Evolutionary conservation across 257 asterid genomes (phyloP).

Genomic region (Mentha longifolia): DNA sequence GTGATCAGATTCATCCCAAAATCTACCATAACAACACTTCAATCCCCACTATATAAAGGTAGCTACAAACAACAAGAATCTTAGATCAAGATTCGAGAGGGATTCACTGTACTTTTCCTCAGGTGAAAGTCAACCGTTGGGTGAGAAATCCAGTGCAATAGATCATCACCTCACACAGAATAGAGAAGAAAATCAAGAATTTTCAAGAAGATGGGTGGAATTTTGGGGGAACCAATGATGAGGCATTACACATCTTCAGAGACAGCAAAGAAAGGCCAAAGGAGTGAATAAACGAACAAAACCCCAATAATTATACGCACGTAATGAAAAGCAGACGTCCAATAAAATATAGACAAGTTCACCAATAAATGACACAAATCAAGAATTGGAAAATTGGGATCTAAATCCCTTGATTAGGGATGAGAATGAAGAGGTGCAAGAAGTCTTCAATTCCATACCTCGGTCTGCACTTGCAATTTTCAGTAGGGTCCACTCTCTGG

Average conservation of each 20-base stretch:
- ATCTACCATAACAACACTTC: conserved; percentile 53
- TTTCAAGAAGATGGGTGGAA: conserved; percentile 8
- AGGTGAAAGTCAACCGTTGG: conserved; percentile 39
- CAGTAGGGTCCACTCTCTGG: conserved; percentile 44
- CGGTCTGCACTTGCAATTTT: conserved; percentile 36
- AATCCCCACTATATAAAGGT: conserved; percentile 18
- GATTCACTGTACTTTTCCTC: conserved; percentile 15
- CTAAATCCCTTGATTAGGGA: conserved; percentile 49
- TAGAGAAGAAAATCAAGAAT: conserved; percentile 5
- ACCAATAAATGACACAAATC: conserved; percentile 27
- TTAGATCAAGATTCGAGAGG: conserved; percentile 46
- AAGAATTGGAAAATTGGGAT: conserved; percentile 35
- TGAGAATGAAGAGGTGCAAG: conserved; percentile 40
- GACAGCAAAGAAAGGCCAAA: conserved; percentile 36
- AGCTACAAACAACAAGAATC: background rate
- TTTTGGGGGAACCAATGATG: conserved; percentile 36
- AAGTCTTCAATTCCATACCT: conserved; percentile 24
- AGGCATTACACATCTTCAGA: conserved; percentile 27
- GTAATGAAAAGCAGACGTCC: too few species aligned
- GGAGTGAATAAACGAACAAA: conserved; percentile 27
- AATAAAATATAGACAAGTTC: conserved; percentile 36
- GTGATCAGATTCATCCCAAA: conserved; percentile 85
- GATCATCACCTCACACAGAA: conserved; percentile 7
- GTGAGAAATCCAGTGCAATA: conserved; percentile 26
- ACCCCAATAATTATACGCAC: conserved; percentile 27